Base-by-base conservation (phyloP, 257 asterid genomes). In the Catharanthus roseus region DNA sequence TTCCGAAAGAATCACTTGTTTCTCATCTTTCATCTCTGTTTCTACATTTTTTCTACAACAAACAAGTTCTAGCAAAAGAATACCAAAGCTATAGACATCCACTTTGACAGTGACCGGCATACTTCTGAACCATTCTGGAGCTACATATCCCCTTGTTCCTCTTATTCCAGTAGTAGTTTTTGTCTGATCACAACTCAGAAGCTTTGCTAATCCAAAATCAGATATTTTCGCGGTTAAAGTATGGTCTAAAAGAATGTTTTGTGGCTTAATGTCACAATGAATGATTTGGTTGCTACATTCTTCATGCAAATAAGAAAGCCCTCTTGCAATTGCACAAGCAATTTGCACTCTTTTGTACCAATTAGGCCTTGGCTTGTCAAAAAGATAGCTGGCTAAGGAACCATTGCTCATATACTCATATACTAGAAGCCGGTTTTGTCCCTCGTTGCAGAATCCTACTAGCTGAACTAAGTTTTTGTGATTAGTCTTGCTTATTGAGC, bases 261-360 rank as follows among this genome's bases (percentile, higher is more conserved):
- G 87, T 0, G 91, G 95, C 75, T 88, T 88, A 55, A 86, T 87
- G 33, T 89, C 92, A 18, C 92, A 83, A 41, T 89, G 96, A 49
- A 89, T 85, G 45, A 88, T 85, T 84, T 85, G 83, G 42, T 83
- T 86, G 0, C 82, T 72, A 60, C 92, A 89, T 76, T 83, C 92
- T 13, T 89, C 89, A 69, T 86, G 90, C 39, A 89, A 80, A 63
- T 86, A 89, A 1, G 87, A 85, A 56, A 89, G 57, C 1, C 90
- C 92, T 54, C 80, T 82, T 18, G 92, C 89, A 0, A 85, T 83
- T 21, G 89, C 90, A 15, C 83, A 68, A 28, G 85, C 89, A 8
- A 89, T 87, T 0, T 76, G 74, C 42, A 79, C 78, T 64, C 87
- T 75, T 24, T 77, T 82, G 15, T 78, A 75, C 90, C 89, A 88